Conservation (phyloP, 2,329 filamentous ascomycete genomes). For the Fusarium sp. region DNA sequence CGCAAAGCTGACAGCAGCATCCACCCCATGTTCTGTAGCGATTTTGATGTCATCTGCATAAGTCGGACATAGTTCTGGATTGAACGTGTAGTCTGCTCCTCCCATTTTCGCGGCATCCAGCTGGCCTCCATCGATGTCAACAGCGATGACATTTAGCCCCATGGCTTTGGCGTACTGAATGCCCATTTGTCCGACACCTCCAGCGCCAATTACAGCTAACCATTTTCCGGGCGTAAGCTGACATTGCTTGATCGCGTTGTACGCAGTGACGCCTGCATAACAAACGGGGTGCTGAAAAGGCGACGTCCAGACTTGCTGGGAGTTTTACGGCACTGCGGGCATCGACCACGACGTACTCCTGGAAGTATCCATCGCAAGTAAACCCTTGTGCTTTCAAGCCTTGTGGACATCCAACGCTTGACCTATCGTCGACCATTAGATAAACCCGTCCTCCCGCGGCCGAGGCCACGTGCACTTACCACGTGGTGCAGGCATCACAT, state of each 20-base stretch:
- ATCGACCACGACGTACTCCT: conserved; percentile 1
- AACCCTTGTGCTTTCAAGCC: not conserved
- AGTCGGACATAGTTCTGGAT: conserved; percentile 12
- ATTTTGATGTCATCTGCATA: not conserved
- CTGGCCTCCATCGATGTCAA: conserved; percentile 1
- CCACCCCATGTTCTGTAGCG: too few species aligned
- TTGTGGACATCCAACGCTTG: not conserved
- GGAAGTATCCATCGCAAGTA: not conserved
- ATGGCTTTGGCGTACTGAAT: too few species aligned
- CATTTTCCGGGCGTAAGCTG: not conserved
- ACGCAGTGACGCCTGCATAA: conserved; percentile 4
- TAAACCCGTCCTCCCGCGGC: not conserved
- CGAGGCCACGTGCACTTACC: not conserved
- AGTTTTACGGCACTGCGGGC: not conserved
- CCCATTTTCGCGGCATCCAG: too few species aligned
- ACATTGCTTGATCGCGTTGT: not conserved
- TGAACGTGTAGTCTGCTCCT: not conserved
- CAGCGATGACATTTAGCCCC: not conserved
- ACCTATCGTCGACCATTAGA: too few species aligned
- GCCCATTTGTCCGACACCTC: not conserved
- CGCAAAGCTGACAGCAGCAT: not conserved
- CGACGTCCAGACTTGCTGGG: not conserved
- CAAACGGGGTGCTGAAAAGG: not conserved
- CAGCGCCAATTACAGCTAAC: conserved; percentile 1
- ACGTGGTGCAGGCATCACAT: not conserved